These are phyloP conservation scores for Dioscorea dumetorum DNA, from an alignment of 106 monocot species.

Conservation along the genomic window DNA sequence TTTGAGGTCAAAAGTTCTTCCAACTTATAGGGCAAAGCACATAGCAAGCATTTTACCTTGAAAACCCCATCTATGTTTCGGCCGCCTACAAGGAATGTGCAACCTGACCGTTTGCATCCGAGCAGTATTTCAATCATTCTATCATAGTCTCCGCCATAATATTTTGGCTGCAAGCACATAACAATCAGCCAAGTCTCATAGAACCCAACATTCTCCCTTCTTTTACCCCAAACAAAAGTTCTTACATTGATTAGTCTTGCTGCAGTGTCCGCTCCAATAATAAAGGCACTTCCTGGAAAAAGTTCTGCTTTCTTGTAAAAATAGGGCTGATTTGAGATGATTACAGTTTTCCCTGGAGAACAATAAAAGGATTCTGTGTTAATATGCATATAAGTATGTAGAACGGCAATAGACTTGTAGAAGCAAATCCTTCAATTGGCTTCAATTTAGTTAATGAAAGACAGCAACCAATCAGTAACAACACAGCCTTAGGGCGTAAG, in stretches of 20 bases:
- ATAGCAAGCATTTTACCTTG: constrained; percentile 38
- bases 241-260: constrained; percentile 87
- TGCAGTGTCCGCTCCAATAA: constrained; percentile 94
- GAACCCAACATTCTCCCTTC: too few relatives aligned
- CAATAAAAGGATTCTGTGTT: too few relatives aligned
- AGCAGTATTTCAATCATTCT: constrained; percentile 67
- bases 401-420: too few relatives aligned
- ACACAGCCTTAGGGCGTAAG: too few relatives aligned
- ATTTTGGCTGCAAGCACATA: constrained; percentile 50
- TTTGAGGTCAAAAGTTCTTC: too few relatives aligned
- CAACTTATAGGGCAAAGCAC: too few relatives aligned
- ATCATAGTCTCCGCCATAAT: constrained; percentile 55
- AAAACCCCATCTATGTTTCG: constrained; percentile 79
- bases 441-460: too few relatives aligned
- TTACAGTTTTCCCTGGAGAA: constrained; percentile 73
- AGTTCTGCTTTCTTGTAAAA: constrained; percentile 93
- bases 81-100: constrained; percentile 80
- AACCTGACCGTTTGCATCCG: constrained; percentile 61
- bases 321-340: constrained; percentile 87
- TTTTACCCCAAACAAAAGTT: background rate
- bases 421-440: too few relatives aligned
- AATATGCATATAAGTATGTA: too few relatives aligned
- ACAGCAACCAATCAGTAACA: too few relatives aligned
- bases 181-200: too few relatives aligned
- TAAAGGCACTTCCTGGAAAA: constrained; percentile 92